A percentile compares a stretch with the other conserved stretches of the same genome.
Conservation (phyloP, 306 rosid species). For the Prunus armeniaca region DNA sequence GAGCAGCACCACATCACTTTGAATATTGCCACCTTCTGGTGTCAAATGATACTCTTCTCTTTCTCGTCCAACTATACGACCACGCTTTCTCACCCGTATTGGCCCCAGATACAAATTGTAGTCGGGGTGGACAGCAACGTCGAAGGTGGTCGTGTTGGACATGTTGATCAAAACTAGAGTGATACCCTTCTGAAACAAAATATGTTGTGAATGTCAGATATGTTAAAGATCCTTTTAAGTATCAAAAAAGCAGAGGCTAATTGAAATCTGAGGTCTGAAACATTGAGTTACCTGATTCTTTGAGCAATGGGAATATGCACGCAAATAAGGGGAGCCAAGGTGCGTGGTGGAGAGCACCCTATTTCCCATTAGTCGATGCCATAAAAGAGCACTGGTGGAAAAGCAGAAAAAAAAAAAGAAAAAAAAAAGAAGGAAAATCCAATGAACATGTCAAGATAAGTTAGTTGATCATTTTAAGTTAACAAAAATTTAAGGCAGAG, state of each 20-base stretch:
- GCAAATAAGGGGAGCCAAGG: conserved; percentile 39
- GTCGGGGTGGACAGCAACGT: conserved; percentile 30
- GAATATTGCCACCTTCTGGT: conserved; percentile 52
- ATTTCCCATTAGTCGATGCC: conserved; percentile 56
- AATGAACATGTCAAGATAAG: not conserved
- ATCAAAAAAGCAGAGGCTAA: not conserved
- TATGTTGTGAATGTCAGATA: not conserved
- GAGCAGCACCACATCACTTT: conserved; percentile 44
- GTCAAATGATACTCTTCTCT: conserved; percentile 70
- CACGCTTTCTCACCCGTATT: not conserved
- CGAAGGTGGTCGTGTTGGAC: conserved; percentile 42
- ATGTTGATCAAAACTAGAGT: conserved; percentile 54
- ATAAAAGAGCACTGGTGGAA: conserved; percentile 38
- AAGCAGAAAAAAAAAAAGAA: not conserved
- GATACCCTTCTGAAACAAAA: conserved; percentile 41
- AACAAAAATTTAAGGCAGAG: not conserved
- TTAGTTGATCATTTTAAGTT: not conserved
- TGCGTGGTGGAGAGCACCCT: conserved; percentile 32
- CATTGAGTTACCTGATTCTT: conserved; percentile 12
- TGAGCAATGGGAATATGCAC: conserved; percentile 49
- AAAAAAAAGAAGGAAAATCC: not conserved
- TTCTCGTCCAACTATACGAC: not conserved
- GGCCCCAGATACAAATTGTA: conserved; percentile 18
- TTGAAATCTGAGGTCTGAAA: not conserved
- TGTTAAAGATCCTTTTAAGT: not conserved